phyloP scores from a whole-genome alignment of 495 filamentous ascomycete species.

The Penicillium coprophilum region DNA sequence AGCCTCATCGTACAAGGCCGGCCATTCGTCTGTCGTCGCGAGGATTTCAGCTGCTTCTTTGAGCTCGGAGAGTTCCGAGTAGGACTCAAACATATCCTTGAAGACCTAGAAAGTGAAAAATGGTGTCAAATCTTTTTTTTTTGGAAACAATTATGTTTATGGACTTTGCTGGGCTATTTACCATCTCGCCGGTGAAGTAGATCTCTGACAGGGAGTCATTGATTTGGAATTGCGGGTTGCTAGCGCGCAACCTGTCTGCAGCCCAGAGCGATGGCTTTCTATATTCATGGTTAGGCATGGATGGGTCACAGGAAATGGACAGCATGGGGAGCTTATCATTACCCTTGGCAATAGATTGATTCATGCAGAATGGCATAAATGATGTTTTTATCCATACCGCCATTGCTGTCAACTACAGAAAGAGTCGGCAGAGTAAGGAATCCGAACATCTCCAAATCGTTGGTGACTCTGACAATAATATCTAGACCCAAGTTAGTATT shows the following conservation, averaged over 20 bases:
- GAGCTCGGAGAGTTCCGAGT: constrained; percentile 66
- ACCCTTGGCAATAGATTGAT: constrained; percentile 72
- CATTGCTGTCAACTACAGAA: constrained; percentile 59
- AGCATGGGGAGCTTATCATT: constrained; percentile 11
- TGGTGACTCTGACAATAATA: constrained; percentile 63
- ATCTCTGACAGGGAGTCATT: constrained; percentile 53
- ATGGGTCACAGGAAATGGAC: not conserved
- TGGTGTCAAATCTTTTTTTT: constrained; percentile 11
- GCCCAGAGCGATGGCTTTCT: constrained; percentile 62
- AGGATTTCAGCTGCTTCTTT: constrained; percentile 66
- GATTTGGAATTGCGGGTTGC: constrained; percentile 45
- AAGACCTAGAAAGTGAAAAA: constrained; percentile 51
- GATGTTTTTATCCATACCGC: constrained; percentile 68
- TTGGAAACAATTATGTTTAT: not conserved
- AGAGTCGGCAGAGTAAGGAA: constrained; percentile 71
- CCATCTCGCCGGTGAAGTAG: constrained; percentile 90
- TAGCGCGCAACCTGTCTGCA: constrained; percentile 51
- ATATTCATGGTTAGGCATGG: constrained; percentile 19
- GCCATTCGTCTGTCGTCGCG: constrained; percentile 67
- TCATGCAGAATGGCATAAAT: constrained; percentile 89
- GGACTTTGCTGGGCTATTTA: constrained; percentile 20
- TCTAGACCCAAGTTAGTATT: constrained; percentile 37
- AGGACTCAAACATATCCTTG: constrained; percentile 76
- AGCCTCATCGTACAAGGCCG: constrained; percentile 69
- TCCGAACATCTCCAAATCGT: constrained; percentile 70